Conservation (phyloP, 331 rosid genomes). For the Arachis monticola region DNA sequence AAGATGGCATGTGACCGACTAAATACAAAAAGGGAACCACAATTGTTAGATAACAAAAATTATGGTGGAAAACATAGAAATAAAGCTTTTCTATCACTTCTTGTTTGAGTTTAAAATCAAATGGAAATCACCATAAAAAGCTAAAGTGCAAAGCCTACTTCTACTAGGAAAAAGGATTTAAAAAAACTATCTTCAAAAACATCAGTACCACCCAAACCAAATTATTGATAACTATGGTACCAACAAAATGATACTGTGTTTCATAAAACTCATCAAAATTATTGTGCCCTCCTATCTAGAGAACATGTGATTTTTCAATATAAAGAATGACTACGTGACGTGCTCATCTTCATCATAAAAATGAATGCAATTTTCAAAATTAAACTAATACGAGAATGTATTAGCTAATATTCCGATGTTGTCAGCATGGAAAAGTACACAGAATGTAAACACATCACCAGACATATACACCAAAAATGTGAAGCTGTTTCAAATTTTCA, state of each 20-base stretch:
- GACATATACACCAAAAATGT: no score
- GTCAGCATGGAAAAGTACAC: no score
- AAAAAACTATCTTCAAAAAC: conserved; percentile 30
- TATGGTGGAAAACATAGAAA: conserved; percentile 16
- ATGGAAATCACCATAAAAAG: conserved; percentile 29
- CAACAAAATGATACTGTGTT: conserved; percentile 26
- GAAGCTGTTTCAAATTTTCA: no score
- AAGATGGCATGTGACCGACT: conserved; percentile 96
- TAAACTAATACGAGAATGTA: background rate
- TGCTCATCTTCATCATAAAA: conserved; percentile 1
- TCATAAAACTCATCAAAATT: conserved; percentile 5
- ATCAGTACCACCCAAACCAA: conserved; percentile 29
- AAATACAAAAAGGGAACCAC: conserved; percentile 44
- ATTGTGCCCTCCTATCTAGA: conserved; percentile 13
- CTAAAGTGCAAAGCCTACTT: background rate
- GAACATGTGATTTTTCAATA: conserved; percentile 26
- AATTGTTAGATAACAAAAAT: conserved; percentile 41
- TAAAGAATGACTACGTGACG: conserved; percentile 3
- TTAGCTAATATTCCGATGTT: no score
- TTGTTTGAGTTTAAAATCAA: conserved; percentile 19
- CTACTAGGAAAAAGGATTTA: background rate
- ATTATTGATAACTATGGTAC: conserved; percentile 14
- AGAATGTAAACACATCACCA: no score
- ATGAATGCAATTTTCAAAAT: conserved; percentile 13
- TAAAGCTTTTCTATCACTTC: conserved; percentile 33